Percentiles rank a stretch among this genome's conserved stretches.
Evolutionary conservation across 192 early-diverging fungal genomes (phyloP).

Genomic region (Anaeromyces robustus): DNA sequence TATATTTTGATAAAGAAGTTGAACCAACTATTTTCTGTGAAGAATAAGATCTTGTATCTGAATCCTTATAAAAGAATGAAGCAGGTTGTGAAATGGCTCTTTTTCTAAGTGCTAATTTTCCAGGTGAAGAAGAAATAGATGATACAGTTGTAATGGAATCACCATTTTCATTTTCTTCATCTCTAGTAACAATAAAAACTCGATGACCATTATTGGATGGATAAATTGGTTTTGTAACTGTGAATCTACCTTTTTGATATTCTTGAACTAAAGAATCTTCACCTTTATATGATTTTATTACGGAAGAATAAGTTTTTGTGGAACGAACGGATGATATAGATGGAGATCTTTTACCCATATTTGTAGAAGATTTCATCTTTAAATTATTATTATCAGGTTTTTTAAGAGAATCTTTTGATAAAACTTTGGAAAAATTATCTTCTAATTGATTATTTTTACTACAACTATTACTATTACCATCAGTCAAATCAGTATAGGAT

Average conservation of each 20-base stretch:
- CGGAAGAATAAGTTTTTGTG: not conserved
- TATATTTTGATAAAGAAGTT: not conserved
- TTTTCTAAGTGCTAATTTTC: not conserved
- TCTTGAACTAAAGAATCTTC: not conserved
- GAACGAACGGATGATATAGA: not conserved
- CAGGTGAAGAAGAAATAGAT: not conserved
- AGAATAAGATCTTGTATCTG: not conserved
- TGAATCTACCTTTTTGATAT: not conserved
- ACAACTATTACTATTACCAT: not conserved
- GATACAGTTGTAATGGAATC: not conserved
- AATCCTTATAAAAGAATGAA: not conserved
- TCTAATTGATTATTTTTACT: not conserved
- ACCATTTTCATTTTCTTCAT: not conserved
- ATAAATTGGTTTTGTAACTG: not conserved
- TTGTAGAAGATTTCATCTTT: not conserved
- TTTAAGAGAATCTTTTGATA: not conserved
- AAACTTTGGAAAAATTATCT: not conserved
- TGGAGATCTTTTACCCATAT: not conserved
- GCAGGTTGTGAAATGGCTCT: not conserved
- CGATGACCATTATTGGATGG: not conserved
- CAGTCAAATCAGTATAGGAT: not conserved
- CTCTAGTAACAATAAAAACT: not conserved
- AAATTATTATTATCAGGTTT: not conserved
- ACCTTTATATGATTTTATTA: not conserved
- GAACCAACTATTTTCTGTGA: not conserved